Evolutionary conservation across 352 stramenopile genomes (phyloP).

Genomic region (Phytophthora chlamydospora): DNA sequence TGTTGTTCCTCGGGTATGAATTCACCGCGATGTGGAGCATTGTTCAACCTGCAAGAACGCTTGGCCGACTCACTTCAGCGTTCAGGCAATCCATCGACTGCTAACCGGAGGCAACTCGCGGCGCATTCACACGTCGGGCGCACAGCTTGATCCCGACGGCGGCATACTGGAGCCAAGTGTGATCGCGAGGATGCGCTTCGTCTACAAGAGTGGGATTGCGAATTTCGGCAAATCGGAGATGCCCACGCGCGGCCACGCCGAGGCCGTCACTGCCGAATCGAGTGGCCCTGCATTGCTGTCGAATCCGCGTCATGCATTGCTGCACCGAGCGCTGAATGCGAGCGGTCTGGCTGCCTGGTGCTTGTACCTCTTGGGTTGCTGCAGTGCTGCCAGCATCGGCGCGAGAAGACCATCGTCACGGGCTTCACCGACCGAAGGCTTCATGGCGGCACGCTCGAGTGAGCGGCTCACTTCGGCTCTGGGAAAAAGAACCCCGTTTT

Average conservation of each 20-base stretch:
- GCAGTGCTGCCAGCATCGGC: background rate
- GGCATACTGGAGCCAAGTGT: constrained; percentile 15
- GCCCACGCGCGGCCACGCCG: no score
- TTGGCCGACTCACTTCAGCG: background rate
- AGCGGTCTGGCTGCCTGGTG: constrained; percentile 1
- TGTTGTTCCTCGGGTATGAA: constrained; percentile 22
- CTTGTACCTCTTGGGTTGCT: background rate
- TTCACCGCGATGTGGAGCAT: constrained; percentile 8
- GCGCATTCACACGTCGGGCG: constrained; percentile 6
- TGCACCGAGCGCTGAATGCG: constrained; percentile 15
- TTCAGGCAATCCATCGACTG: constrained; percentile 13
- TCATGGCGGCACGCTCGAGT: no score
- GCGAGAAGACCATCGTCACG: no score
- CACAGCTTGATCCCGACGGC: constrained; percentile 1
- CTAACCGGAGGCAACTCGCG: constrained; percentile 14
- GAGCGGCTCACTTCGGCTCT: no score
- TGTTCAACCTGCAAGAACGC: constrained; percentile 13
- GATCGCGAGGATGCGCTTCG: constrained; percentile 6
- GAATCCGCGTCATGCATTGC: background rate
- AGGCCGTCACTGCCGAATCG: background rate
- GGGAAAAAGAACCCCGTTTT: constrained; percentile 17
- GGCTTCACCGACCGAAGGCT: no score
- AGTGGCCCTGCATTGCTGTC: background rate
- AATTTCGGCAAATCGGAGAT: background rate
- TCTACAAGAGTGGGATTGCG: constrained; percentile 26